Conservation (phyloP, 108 stramenopile genomes). For the Nitzschia sp. region DNA sequence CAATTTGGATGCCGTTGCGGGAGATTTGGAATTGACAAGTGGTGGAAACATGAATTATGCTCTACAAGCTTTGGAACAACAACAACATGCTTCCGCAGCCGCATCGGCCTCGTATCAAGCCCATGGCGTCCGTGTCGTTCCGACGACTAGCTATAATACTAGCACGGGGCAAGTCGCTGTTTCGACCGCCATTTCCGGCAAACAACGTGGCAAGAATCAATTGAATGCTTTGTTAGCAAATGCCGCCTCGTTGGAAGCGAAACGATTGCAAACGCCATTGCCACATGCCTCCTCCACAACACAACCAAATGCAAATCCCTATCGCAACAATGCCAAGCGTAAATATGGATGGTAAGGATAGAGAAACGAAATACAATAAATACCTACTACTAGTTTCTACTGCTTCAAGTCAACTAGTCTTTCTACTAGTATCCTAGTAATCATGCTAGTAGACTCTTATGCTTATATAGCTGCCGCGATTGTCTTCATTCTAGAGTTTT, state of each 20-base stretch:
- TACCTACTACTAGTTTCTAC: too few relatives aligned
- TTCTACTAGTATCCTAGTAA: too few relatives aligned
- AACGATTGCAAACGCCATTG: conserved; percentile 25
- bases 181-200: conserved; percentile 26
- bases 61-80: neutral
- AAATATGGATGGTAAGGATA: conserved; percentile 52
- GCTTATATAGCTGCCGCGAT: too few relatives aligned
- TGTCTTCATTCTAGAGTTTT: too few relatives aligned
- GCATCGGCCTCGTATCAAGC: conserved; percentile 3
- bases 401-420: too few relatives aligned
- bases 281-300: neutral
- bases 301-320: neutral
- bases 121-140: conserved; percentile 38
- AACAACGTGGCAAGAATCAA: conserved; percentile 47
- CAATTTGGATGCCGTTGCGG: conserved; percentile 22
- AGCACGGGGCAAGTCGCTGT: conserved; percentile 17
- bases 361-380: too few relatives aligned
- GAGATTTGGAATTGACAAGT: conserved; percentile 15
- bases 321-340: conserved; percentile 48
- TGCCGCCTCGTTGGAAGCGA: conserved; percentile 40
- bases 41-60: conserved; percentile 12
- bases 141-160: conserved; percentile 36
- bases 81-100: neutral
- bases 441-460: too few relatives aligned
- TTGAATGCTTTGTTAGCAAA: conserved; percentile 38